These are phyloP conservation scores for Lavandula angustifolia DNA, from an alignment of 257 asterid species.

Conservation along the genomic window DNA sequence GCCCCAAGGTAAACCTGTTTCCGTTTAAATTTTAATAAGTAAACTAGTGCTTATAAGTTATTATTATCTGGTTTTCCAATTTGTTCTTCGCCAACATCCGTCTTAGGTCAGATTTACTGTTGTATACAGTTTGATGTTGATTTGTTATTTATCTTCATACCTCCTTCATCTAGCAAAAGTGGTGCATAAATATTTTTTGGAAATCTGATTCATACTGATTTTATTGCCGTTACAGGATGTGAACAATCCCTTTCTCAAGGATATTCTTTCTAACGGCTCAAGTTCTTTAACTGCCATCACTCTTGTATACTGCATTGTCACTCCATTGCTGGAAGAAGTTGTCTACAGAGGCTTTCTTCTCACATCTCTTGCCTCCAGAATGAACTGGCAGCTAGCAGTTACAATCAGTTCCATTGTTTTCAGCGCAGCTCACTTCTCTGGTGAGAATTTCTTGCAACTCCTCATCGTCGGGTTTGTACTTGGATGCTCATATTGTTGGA, in stretches of 20 bases:
- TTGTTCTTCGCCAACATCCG: neutral
- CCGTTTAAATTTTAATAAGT: neutral
- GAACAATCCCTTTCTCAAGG: conserved; percentile 59
- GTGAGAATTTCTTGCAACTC: conserved; percentile 73
- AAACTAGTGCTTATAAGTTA: neutral
- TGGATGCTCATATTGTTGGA: conserved; percentile 83
- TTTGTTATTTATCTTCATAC: neutral
- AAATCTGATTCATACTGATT: neutral
- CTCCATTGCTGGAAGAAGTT: conserved; percentile 83
- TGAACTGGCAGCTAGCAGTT: conserved; percentile 80
- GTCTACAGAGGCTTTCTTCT: conserved; percentile 79
- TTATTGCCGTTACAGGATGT: conserved; percentile 49
- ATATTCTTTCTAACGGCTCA: conserved; percentile 60
- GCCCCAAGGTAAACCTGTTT: conserved; percentile 50
- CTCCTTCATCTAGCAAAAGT: neutral
- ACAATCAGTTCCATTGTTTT: conserved; percentile 62
- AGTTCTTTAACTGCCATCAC: conserved; percentile 50
- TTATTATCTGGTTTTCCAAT: neutral
- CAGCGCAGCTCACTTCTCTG: conserved; percentile 77
- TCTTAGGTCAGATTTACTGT: neutral
- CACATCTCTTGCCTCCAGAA: conserved; percentile 61
- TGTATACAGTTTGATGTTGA: neutral
- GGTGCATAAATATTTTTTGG: neutral
- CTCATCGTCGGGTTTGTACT: conserved; percentile 61
- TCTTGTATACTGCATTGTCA: conserved; percentile 59